Evolutionary conservation across 164 flowering plant genomes (phyloP).

Genomic region (Chimonanthus salicifolius): DNA sequence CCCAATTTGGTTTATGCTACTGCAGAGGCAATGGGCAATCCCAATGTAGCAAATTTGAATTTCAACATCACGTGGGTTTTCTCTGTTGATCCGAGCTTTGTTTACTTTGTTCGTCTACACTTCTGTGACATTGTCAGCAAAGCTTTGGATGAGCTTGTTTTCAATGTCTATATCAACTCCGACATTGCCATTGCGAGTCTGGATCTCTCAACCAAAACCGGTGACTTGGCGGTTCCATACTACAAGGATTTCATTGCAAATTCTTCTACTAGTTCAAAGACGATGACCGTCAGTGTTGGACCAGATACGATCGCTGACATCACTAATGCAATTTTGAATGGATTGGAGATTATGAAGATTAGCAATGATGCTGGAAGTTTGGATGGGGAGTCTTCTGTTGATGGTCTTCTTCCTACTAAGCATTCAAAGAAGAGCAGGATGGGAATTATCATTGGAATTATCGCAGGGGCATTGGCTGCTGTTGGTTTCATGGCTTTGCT

Average conservation of each 20-base stretch:
- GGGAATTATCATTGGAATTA: slow-evolving; percentile 38
- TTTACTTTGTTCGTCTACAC: slow-evolving; percentile 66
- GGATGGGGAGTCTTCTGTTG: slow-evolving; percentile 49
- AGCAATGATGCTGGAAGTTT: slow-evolving; percentile 71
- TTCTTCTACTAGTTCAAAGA: slow-evolving; percentile 33
- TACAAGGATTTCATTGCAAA: slow-evolving; percentile 67
- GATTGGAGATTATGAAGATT: slow-evolving; percentile 80
- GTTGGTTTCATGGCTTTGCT: slow-evolving; percentile 34
- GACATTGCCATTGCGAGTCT: slow-evolving; percentile 42
- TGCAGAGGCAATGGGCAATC: slow-evolving; percentile 60
- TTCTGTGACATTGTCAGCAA: slow-evolving; percentile 80
- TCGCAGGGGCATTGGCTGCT: slow-evolving; percentile 38
- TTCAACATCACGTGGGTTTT: slow-evolving; percentile 92
- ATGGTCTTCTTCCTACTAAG: slow-evolving; percentile 31
- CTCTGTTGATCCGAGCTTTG: slow-evolving; percentile 53
- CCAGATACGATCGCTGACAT: slow-evolving; percentile 47
- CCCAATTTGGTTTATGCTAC: slow-evolving; percentile 85
- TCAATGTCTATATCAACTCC: slow-evolving; percentile 58
- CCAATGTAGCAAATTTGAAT: slow-evolving; percentile 43
- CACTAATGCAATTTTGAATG: slow-evolving; percentile 63
- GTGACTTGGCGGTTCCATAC: slow-evolving; percentile 47
- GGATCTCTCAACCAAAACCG: slow-evolving; percentile 51
- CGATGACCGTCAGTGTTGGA: slow-evolving; percentile 71
- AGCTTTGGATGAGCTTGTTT: slow-evolving; percentile 47
- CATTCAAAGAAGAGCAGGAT: slow-evolving; percentile 27